These are phyloP conservation scores for Phytophthora fragariae DNA, from an alignment of 352 stramenopile species.

Conservation along the genomic window DNA sequence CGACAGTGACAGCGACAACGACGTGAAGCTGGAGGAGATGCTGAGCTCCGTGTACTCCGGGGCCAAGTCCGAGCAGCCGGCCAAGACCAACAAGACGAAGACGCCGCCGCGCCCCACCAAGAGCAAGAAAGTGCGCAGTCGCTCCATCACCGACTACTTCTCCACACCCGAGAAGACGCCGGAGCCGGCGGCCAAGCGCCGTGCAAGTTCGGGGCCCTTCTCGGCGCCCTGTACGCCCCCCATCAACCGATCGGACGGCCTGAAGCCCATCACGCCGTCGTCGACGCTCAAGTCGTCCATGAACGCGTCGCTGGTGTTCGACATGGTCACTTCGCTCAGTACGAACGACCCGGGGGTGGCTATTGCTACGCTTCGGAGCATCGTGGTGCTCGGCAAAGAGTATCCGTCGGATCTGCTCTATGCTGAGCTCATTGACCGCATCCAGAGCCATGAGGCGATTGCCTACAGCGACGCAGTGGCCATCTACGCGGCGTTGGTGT, in stretches of 20 bases:
- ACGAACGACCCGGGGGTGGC: constrained; percentile 85
- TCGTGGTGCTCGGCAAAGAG: constrained; percentile 87
- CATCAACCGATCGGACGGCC: constrained; percentile 9
- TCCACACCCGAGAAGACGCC: constrained; percentile 26
- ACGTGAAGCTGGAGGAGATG: constrained; percentile 43
- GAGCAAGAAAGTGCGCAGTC: constrained; percentile 31
- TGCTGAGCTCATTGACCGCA: constrained; percentile 81
- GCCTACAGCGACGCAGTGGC: constrained; percentile 75
- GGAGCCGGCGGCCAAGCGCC: constrained; percentile 43
- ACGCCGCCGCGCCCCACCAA: constrained; percentile 11
- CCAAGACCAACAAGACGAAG: not conserved
- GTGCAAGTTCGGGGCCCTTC: constrained; percentile 26
- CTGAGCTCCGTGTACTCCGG: constrained; percentile 22
- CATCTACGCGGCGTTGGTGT: constrained; percentile 83
- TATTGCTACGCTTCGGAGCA: constrained; percentile 76
- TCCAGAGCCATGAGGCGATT: constrained; percentile 74
- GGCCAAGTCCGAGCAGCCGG: constrained; percentile 17
- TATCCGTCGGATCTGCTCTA: constrained; percentile 86
- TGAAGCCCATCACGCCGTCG: constrained; percentile 77
- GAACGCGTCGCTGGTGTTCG: constrained; percentile 84
- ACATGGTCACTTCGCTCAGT: constrained; percentile 85
- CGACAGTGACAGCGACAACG: constrained; percentile 44
- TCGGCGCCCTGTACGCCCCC: constrained; percentile 26
- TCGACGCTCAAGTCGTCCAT: constrained; percentile 70
- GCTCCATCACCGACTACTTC: constrained; percentile 31